Evolutionary conservation across 352 stramenopile genomes (phyloP), one percentile per base, ranked within the genome.

Genomic region (Pythium dissimile): DNA sequence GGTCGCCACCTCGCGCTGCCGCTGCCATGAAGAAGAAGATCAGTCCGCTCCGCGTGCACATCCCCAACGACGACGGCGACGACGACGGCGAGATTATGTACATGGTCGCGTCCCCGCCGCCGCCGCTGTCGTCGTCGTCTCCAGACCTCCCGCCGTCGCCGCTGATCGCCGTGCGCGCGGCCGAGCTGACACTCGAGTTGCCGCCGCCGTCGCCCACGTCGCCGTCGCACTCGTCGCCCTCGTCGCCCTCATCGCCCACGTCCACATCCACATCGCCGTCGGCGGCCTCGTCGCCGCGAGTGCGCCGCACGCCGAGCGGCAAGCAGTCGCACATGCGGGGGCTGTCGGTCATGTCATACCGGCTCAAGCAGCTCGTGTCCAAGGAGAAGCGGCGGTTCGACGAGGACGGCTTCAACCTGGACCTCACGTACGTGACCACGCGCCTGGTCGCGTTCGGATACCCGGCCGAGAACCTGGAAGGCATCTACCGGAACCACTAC

Each of bases 401-500:
- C 26, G 77, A 89, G 57, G 84, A 95, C 31, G 89, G 87, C 49
- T 97, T 96, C 69, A 89, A 97, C 50, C 72, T 97, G 47, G 91
- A 97, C 66, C 79, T 97, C 70, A 93, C 86, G 27, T 97, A 97
- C 69, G 84, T 97, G 21, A 93, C 87, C 13, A 65, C 67, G 45
- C 73, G 81, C 5, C 72, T 97, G 23, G 94, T 97, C 44, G 88
- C 88, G 12, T 83, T 96, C 32, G 90, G 90, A 13, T 97, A 96
- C 62, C 91, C 91, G 2, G 79, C 89, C 6, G 80, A 88, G 53
- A 92, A 84, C 45, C 68, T 97, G 52, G 87, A 97, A 58, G 85
- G 79, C 24, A 72, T 91, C 23, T 97, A 97, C 68, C 76, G 91
- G 9, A 97, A 97, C 63, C 85, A 90, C 55, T 88, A 88, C 61